Evolutionary conservation across 768 basidiomycete species (phyloP), one percentile per base, ranked within the genome.

Genomic region (Leccinum imitatum): DNA sequence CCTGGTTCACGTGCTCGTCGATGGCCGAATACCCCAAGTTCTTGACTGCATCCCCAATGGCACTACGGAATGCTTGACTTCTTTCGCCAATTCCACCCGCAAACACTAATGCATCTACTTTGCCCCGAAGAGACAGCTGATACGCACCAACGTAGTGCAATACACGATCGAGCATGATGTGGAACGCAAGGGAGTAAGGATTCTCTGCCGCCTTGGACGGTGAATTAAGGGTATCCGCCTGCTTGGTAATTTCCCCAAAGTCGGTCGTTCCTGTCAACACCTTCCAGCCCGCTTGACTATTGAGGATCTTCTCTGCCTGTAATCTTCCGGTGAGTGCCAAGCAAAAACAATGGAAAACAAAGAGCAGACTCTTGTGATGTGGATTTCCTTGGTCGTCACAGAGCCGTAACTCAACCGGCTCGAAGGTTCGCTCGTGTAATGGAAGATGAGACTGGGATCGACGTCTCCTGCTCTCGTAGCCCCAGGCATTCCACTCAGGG

Each of bases 361-460:
- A 21, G 21, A 54, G 35, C 63, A 27, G 14, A 82, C 81, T 68
- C 74, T 73, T 9, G 87, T 87, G 55, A 89, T 79, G 53, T 80
- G 81, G 35, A 88, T 73, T 60, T 82, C 69, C 14, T 75, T 72
- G 5, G 78, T 76, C 57, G 77, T 63, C 46, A 67, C 76, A 31
- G 82, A 77, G 58, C 84, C 82, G 67, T 87, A 83, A 59, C 82
- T 79, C 71, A 90, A 44, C 14, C 56, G 58, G 10, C 79, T 80
- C 0, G 79, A 79, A 54, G 78, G 77, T 61, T 81, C 81, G 50
- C 84, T 84, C 10, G 64, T 60, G 70, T 89, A 87, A 69, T 96
- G 94, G 76, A 96, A 95, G 63, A 96, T 87, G 54, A 95, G 82
- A 46, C 86, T 87, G 14, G 93, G 91, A 72, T 97, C 95, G 67